Evolutionary conservation across 1,284 basidiomycete genomes (phyloP), one percentile per base, ranked within the genome.

Genomic region (Singerocomus inundabilis): DNA sequence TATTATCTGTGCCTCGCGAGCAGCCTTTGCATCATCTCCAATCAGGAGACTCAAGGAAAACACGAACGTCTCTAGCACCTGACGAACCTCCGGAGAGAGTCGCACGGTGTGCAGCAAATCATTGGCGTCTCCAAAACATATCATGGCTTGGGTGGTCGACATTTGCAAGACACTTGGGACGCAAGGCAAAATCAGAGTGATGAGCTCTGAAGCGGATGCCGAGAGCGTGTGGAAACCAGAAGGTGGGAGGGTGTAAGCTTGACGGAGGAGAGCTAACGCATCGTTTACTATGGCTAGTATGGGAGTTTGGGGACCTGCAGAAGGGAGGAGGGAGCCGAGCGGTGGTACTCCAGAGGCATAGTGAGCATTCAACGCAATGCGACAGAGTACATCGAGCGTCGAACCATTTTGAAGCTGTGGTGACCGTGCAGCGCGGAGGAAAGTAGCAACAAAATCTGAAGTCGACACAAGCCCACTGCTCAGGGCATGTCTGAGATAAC

Each of bases 331-430:
- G 10, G 83, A 81, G 6, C 78, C 76, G 2, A 76, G 61, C 0
- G 82, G 70, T 21, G 77, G 66, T 45, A 78, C 55, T n/a, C 79
- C 78, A 25, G 80, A 77, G 12, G 78, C 68, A 59, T 84, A 82
- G 60, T 86, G 81, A 4, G 72, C 71, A 48, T 85, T 78, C 38
- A 88, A 69, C 6, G 79, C 81, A 34, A 82, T 72, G 40, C 78
- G 77, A 63, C 84, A 88, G 9, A 90, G 77, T 57, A 78, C 77
- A 60, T 87, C 80, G 33, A 90, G 71, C 2, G 85, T 89, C 0
- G 81, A 76, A 9, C 77, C 70, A 34, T 80, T 73, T 55, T 85
- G 83, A 28, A 88, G 59, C 32, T 82, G 70, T 21, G 69, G 62
- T 10, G 75, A 73, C 29, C 69, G 68, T 28, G 70, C 70, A 5